These are phyloP conservation scores for Cordyceps pruinosa DNA, from an alignment of 2,329 filamentous ascomycete species.

Conservation along the genomic window DNA sequence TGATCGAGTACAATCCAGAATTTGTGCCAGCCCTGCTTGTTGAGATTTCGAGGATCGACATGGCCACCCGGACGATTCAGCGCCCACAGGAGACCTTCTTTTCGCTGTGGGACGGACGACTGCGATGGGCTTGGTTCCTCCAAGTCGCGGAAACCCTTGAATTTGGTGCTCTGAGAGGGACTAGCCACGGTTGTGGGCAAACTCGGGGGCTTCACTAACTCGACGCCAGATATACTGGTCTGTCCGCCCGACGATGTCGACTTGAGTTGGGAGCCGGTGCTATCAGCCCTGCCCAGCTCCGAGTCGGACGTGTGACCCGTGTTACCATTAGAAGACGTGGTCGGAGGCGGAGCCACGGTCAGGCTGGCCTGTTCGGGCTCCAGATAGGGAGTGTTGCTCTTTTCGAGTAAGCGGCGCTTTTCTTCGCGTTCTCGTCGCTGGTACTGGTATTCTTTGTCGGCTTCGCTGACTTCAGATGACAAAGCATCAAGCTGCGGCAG, in stretches of 20 bases:
- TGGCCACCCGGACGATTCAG: constrained; percentile 88
- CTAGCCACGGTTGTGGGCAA: constrained; percentile 43
- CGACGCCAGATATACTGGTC: constrained; percentile 29
- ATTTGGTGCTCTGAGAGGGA: constrained; percentile 52
- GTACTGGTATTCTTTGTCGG: constrained; percentile 94
- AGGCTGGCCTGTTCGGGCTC: constrained; percentile 57
- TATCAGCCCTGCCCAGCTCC: constrained; percentile 67
- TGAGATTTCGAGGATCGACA: constrained; percentile 88
- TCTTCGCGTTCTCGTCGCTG: constrained; percentile 93
- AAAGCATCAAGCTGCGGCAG: constrained; percentile 86
- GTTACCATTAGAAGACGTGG: constrained; percentile 36
- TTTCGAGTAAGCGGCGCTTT: constrained; percentile 83
- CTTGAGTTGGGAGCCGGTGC: constrained; percentile 62
- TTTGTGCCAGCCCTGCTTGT: constrained; percentile 99
- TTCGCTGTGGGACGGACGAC: constrained; percentile 56
- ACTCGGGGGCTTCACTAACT: constrained; percentile 52
- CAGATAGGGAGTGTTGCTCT: constrained; percentile 67
- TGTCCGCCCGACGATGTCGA: constrained; percentile 39
- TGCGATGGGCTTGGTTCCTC: constrained; percentile 70
- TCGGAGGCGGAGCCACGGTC: constrained; percentile 26
- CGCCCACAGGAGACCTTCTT: constrained; percentile 93
- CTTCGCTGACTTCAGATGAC: constrained; percentile 79
- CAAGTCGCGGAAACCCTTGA: constrained; percentile 87
- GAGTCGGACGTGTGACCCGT: constrained; percentile 52
- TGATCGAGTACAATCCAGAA: constrained; percentile 99